Percentiles rank a stretch among this genome's conserved stretches.
Conservation (phyloP, 108 stramenopile species). For the Skeletonema marinoi region DNA sequence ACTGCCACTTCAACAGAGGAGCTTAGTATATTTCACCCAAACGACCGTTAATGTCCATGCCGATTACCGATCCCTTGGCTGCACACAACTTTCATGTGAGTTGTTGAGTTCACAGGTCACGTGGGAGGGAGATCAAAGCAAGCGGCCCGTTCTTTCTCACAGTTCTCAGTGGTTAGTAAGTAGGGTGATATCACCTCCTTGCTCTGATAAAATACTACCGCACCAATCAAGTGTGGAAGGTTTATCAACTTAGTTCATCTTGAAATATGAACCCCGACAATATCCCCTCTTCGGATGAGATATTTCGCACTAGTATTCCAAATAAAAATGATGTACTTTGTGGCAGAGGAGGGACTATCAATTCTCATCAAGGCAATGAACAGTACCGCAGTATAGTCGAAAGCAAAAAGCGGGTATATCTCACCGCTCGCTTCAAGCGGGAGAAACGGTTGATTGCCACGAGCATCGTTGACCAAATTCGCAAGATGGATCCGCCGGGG, state of each 20-base stretch:
- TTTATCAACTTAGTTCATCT: neutral
- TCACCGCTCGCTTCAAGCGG: constrained; percentile 43
- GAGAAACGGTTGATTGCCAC: constrained; percentile 74
- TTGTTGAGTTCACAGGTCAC: too few relatives aligned
- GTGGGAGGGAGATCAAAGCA: too few relatives aligned
- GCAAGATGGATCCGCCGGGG: constrained; percentile 78
- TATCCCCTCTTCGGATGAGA: neutral
- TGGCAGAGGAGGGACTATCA: constrained; percentile 52
- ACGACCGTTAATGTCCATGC: too few relatives aligned
- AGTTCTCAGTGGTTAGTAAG: too few relatives aligned
- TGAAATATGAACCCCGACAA: neutral
- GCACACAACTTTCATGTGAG: too few relatives aligned
- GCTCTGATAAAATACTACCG: too few relatives aligned
- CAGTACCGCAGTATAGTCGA: constrained; percentile 66
- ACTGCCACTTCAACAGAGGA: too few relatives aligned
- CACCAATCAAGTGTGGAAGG: too few relatives aligned
- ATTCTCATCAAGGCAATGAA: constrained; percentile 53
- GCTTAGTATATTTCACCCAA: too few relatives aligned
- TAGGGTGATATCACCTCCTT: too few relatives aligned
- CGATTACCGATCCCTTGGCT: too few relatives aligned
- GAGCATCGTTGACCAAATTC: constrained; percentile 69
- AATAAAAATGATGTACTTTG: constrained; percentile 54
- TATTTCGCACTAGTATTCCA: constrained; percentile 32
- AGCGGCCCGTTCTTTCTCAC: too few relatives aligned
- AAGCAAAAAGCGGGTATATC: constrained; percentile 73